These are phyloP conservation scores for Macrolepiota albuminosa DNA, from an alignment of 768 basidiomycete species.

Conservation along the genomic window DNA sequence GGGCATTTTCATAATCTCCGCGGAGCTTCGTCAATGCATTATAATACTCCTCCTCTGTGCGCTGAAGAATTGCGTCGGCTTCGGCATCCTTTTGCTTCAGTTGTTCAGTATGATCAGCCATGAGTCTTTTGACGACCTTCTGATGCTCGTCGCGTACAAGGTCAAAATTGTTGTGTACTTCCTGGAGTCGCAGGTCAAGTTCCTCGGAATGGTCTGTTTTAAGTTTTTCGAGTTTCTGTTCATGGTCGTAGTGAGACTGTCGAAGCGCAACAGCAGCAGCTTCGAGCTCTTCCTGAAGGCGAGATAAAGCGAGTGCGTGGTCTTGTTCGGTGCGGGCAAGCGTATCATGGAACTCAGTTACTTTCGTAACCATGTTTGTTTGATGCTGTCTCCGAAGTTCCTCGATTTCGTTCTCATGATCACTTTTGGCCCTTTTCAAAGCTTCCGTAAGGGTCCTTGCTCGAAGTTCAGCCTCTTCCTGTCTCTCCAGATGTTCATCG, in stretches of 20 bases:
- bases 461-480: constrained; percentile 53
- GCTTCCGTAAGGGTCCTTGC: constrained; percentile 50
- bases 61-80: constrained; percentile 50
- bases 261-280: constrained; percentile 37
- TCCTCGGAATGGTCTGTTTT: constrained; percentile 48
- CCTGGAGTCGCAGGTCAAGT: constrained; percentile 48
- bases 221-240: constrained; percentile 55
- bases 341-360: constrained; percentile 35
- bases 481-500: constrained; percentile 40
- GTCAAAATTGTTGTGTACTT: constrained; percentile 47
- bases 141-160: constrained; percentile 52
- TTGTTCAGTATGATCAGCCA: constrained; percentile 48
- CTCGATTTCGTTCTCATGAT: constrained; percentile 39
- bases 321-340: constrained; percentile 46
- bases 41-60: constrained; percentile 79
- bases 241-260: constrained; percentile 51
- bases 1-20: constrained; percentile 59
- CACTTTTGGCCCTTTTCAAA: constrained; percentile 20
- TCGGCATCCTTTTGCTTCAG: constrained; percentile 62
- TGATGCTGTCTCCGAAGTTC: constrained; percentile 33
- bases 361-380: constrained; percentile 20
- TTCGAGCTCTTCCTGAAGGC: constrained; percentile 41
- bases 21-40: constrained; percentile 76
- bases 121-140: constrained; percentile 39
- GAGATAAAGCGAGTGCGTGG: constrained; percentile 34